These are phyloP conservation scores for Closterium sp. DNA, from an alignment of 139 green algal species.

Conservation along the genomic window DNA sequence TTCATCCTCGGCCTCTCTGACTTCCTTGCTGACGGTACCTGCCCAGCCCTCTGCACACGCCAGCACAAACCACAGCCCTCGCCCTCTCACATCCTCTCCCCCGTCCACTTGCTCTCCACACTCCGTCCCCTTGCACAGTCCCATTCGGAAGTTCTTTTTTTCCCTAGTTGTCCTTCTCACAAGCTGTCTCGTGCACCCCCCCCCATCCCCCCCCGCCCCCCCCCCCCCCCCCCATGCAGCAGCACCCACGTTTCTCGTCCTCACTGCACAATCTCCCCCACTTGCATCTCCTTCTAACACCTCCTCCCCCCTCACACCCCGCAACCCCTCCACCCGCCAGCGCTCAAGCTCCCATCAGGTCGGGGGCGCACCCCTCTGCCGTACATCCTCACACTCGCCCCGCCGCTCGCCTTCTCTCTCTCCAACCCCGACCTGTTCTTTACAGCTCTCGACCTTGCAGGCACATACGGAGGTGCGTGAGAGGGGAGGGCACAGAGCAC, in stretches of 20 bases:
- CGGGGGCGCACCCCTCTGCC: slow-evolving; percentile 36
- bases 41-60: neutral
- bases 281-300: neutral
- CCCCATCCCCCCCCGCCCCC: too few relatives aligned
- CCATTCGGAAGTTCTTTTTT: too few relatives aligned
- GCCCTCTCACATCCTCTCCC: neutral
- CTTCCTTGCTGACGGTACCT: slow-evolving; percentile 68
- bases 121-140: too few relatives aligned
- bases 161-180: too few relatives aligned
- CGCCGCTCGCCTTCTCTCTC: slow-evolving; percentile 64
- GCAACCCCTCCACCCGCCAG: neutral
- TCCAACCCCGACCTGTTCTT: slow-evolving; percentile 53
- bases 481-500: neutral
- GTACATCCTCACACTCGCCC: slow-evolving; percentile 57
- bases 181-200: too few relatives aligned
- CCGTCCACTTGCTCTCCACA: neutral
- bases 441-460: slow-evolving; percentile 51
- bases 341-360: slow-evolving; percentile 55
- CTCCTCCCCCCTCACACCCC: neutral
- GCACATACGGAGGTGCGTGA: slow-evolving; percentile 49
- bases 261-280: neutral
- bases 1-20: slow-evolving; percentile 79
- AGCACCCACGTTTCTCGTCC: neutral
- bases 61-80: neutral
- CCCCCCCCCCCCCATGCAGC: neutral